Evolutionary conservation across 257 asterid genomes (phyloP).

Genomic region (Plectranthus barbatus): DNA sequence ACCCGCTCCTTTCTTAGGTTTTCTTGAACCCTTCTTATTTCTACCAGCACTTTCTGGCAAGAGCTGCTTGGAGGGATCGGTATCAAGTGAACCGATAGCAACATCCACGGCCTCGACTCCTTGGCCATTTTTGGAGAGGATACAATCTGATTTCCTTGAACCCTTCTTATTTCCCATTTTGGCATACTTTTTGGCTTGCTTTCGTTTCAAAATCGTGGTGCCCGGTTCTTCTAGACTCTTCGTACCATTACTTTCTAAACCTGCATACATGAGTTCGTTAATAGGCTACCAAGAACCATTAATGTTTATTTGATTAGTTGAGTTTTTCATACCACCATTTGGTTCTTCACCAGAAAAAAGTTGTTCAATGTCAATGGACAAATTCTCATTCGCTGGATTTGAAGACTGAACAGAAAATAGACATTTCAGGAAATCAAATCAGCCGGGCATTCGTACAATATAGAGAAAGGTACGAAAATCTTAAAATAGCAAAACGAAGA

Average conservation of each 20-base stretch:
- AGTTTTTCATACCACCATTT: conserved; percentile 23
- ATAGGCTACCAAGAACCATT: background rate
- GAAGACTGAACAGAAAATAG: conserved; percentile 31
- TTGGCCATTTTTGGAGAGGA: background rate
- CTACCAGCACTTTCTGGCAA: conserved; percentile 14
- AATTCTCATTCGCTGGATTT: conserved; percentile 20
- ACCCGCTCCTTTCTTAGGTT: conserved; percentile 21
- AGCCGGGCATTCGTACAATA: background rate
- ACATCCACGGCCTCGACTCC: background rate
- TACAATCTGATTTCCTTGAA: conserved; percentile 2
- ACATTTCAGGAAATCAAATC: conserved; percentile 15
- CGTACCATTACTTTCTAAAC: conserved; percentile 14
- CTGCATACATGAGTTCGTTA: conserved; percentile 20
- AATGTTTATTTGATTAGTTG: background rate
- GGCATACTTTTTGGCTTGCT: conserved; percentile 13
- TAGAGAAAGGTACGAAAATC: background rate
- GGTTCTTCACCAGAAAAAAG: conserved; percentile 13
- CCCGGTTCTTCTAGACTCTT: conserved; percentile 11
- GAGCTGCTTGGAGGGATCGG: conserved; percentile 18
- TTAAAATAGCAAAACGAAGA: background rate
- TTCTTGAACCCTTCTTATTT: background rate
- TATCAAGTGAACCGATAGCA: background rate
- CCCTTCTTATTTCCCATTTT: background rate
- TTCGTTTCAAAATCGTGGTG: conserved; percentile 15
- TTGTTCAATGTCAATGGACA: conserved; percentile 12